Percentiles rank a stretch among this genome's conserved stretches.
phyloP scores from a whole-genome alignment of 352 stramenopile genomes.

The Pythium monospermum region DNA sequence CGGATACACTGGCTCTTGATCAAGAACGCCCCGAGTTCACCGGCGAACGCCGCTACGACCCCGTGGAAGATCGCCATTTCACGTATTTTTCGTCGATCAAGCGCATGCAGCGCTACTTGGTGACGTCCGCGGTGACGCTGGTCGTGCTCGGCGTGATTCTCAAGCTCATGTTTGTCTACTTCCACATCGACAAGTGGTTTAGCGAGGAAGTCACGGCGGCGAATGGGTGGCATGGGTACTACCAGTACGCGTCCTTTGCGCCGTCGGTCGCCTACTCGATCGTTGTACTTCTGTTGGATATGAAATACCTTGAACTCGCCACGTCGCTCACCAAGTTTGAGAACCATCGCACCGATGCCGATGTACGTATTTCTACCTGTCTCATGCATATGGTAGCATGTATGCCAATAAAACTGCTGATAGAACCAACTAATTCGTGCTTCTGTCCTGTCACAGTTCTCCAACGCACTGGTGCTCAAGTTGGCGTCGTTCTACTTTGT shows the following conservation, averaged over 20 bases:
- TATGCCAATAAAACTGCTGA: too few relatives aligned
- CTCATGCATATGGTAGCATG: neutral
- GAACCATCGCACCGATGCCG: constrained; percentile 88
- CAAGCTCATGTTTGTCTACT: constrained; percentile 81
- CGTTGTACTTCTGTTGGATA: constrained; percentile 70
- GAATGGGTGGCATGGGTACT: constrained; percentile 64
- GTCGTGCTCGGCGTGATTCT: constrained; percentile 63
- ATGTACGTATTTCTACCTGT: constrained; percentile 33
- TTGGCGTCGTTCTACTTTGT: constrained; percentile 97
- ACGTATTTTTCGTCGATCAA: constrained; percentile 80
- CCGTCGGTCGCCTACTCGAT: constrained; percentile 73
- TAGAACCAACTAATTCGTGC: neutral
- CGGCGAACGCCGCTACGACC: constrained; percentile 69
- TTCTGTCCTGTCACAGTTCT: constrained; percentile 42
- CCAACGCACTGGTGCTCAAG: constrained; percentile 95
- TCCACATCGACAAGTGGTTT: constrained; percentile 69
- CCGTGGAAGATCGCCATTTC: constrained; percentile 78
- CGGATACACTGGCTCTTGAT: constrained; percentile 42
- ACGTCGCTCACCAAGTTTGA: constrained; percentile 91
- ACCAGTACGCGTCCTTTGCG: constrained; percentile 59
- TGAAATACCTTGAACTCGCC: constrained; percentile 89
- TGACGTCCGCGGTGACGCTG: constrained; percentile 68
- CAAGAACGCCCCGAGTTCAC: constrained; percentile 58
- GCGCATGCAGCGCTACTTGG: constrained; percentile 66
- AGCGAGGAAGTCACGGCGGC: constrained; percentile 43